Base-by-base conservation (phyloP, 768 basidiomycete genomes). In the Rubroboletus pulcherrimus region DNA sequence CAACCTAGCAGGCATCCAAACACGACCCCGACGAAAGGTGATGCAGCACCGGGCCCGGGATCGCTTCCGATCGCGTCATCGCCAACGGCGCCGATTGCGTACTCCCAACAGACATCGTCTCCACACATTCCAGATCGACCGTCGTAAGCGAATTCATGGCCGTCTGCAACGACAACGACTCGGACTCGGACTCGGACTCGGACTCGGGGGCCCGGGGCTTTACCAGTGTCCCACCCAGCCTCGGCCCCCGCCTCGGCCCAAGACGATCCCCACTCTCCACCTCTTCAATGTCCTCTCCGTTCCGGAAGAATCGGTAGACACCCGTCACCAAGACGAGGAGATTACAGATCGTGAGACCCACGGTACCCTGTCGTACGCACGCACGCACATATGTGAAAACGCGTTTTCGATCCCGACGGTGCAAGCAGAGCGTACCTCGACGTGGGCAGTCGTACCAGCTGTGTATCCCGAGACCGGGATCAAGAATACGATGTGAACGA, bases 251-350 rank as follows among this genome's bases (percentile, higher is more conserved):
- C 21, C 21, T 21, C 21, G 21, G 21, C 1, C 21, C 21, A 21
- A 2, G 21, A 21, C 21, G 21, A 17, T 5, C 2, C 2, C 17
- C 1, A n/a, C 39, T 7, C 8, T n/a, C 26, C 10, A 10, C 35
- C 10, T 9, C 26, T 33, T 58, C 53, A 5, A 55, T 37, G 15
- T 53, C 53, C 11, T 49, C 59, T 17, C 43, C 59, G 0, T 39
- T 44, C 33, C 40, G 55, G 19, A 63, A 29, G 40, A 49, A 41
- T 29, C 53, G 56, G 37, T 58, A 52, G 43, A 63, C 9, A 6
- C 17, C 49, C 14, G 52, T 64, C n/a, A 64, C 58, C 24, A 65
- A 40, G 34, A 56, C 51, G 39, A 65, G 56, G 48, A 58, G 52
- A 17, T 65, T 49, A 43, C 65, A 61, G 17, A 56, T 45, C 40